A percentile compares a stretch with the other conserved stretches of the same genome.
These are phyloP conservation scores for Zoysia japonica DNA, from an alignment of 176 grass and related monocot species.

Conservation along the genomic window DNA sequence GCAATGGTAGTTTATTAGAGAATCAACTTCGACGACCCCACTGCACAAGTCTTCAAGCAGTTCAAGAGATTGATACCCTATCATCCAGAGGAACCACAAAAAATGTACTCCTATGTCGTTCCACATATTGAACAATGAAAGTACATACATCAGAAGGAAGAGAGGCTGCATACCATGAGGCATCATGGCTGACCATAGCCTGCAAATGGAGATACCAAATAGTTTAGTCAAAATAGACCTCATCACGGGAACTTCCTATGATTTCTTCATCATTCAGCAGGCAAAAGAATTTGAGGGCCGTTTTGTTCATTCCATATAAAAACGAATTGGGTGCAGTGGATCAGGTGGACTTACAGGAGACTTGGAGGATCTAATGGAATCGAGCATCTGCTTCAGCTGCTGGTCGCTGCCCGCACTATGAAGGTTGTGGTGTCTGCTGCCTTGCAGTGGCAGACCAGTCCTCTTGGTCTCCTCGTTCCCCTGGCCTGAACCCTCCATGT, in stretches of 20 bases:
- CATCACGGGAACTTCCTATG: not conserved
- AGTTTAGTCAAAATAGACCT: conserved; percentile 30
- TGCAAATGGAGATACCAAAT: conserved; percentile 46
- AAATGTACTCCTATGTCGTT: not conserved
- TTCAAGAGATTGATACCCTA: too few relatives aligned
- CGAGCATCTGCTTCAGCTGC: conserved; percentile 61
- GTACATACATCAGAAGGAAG: not conserved
- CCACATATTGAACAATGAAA: not conserved
- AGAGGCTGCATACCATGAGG: conserved; percentile 71
- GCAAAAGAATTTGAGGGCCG: not conserved
- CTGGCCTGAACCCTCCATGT: conserved; percentile 29
- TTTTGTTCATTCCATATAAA: not conserved
- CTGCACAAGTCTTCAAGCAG: too few relatives aligned
- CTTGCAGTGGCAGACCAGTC: conserved; percentile 33
- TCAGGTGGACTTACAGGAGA: conserved; percentile 46
- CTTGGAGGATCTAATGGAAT: conserved; percentile 70
- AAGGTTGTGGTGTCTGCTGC: conserved; percentile 44
- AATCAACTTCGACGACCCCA: not conserved
- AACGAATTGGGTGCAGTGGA: not conserved
- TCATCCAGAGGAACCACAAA: not conserved
- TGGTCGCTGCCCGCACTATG: conserved; percentile 52
- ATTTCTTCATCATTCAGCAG: not conserved
- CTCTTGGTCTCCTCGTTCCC: conserved; percentile 30
- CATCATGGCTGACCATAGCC: conserved; percentile 74
- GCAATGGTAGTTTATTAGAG: not conserved